Evolutionary conservation across 257 asterid species (phyloP).

Genomic region (Solanum bulbocastanum): DNA sequence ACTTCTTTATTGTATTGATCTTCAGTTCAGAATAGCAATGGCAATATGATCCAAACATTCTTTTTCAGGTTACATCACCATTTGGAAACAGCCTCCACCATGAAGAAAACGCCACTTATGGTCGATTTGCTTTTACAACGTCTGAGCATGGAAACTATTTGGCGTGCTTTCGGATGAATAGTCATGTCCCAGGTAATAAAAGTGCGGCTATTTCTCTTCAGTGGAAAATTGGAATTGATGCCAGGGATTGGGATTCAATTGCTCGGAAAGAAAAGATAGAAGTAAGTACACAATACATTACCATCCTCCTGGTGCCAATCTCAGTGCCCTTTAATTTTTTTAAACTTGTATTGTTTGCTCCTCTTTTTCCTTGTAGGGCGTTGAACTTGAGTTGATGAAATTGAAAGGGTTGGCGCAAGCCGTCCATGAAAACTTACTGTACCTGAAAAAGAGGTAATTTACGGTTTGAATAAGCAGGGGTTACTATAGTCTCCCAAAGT

Average conservation of each 20-base stretch:
- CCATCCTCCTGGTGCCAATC: neutral
- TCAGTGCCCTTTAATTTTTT: neutral
- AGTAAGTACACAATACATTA: slow-evolving; percentile 21
- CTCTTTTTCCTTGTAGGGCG: neutral
- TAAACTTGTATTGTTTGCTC: neutral
- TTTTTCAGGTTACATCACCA: slow-evolving; percentile 64
- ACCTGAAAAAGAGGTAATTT: neutral
- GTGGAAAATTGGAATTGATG: slow-evolving; percentile 78
- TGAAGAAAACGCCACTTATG: slow-evolving; percentile 49
- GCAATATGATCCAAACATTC: neutral
- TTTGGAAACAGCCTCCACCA: slow-evolving; percentile 56
- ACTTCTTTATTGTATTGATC: neutral
- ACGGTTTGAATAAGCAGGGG: neutral
- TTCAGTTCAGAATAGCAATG: neutral
- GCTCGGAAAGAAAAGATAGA: slow-evolving; percentile 83
- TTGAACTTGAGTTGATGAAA: neutral
- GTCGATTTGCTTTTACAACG: slow-evolving; percentile 80
- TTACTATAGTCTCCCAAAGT: neutral
- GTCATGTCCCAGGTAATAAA: slow-evolving; percentile 25
- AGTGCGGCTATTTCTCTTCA: slow-evolving; percentile 55
- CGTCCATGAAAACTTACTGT: neutral
- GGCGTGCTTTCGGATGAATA: slow-evolving; percentile 54
- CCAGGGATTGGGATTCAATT: slow-evolving; percentile 84
- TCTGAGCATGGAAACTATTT: slow-evolving; percentile 65
- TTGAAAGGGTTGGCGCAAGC: neutral